phyloP scores from a whole-genome alignment of 768 basidiomycete genomes.

The Trametes maxima region DNA sequence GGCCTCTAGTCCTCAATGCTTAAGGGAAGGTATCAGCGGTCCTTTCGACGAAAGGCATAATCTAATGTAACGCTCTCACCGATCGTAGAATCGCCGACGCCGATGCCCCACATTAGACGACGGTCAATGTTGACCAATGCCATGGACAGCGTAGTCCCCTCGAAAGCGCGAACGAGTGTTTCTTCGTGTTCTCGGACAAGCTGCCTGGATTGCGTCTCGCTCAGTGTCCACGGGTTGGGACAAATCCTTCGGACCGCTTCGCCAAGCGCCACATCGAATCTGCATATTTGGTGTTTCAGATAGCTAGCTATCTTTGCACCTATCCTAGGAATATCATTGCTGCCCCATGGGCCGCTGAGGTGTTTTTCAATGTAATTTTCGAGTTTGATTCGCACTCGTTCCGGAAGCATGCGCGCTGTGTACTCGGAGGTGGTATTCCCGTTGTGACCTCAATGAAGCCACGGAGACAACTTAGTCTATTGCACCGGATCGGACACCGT shows the following conservation, averaged over 20 bases:
- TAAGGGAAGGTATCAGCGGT: not conserved
- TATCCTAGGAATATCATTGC: not conserved
- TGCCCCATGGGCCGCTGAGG: not conserved
- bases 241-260: not conserved
- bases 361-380: not conserved
- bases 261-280: not conserved
- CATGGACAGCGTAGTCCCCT: conserved; percentile 4
- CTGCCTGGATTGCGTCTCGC: not conserved
- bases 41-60: not conserved
- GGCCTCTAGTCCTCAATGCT: not conserved
- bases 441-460: not conserved
- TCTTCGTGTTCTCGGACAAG: conserved; percentile 2
- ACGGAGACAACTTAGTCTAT: not conserved
- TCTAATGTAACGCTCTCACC: not conserved
- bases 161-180: not conserved
- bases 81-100: conserved; percentile 3
- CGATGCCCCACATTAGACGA: not conserved
- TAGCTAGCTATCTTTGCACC: not conserved
- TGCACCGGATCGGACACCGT: not conserved
- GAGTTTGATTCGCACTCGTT: not conserved
- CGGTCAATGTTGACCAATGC: not conserved
- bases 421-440: not conserved
- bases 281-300: not conserved
- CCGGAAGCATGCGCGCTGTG: not conserved
- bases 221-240: not conserved